Evolutionary conservation across 208 protist species (phyloP), one percentile per base, ranked within the genome.

Genomic region (Herpetomonas tarakana): DNA sequence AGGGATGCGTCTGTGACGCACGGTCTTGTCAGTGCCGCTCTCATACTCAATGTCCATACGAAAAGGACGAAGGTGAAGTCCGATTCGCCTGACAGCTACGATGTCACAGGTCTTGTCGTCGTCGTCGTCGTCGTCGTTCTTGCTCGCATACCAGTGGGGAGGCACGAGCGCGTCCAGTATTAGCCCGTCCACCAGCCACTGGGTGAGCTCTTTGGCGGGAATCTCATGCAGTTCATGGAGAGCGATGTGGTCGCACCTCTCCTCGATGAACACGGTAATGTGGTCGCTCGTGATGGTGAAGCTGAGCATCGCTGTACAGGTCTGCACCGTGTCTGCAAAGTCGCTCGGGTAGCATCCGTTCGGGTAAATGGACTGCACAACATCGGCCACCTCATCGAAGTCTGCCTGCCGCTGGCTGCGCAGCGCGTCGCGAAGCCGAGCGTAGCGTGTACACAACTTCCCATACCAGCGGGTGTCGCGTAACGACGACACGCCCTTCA

Each of bases 341-440:
- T 88, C 81, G 51, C 77, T 84, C 31, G 83, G 51, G 38, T 49
- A 65, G 58, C 88, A 92, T 0, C 86, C 88, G 1, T 63, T 56
- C 0, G 88, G 78, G 68, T 92, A 95, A 22, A 95, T 52, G 49
- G 70, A 74, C 14, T 55, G 52, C n/a, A 86, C 71, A 7, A 92
- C 28, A 4, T 79, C 83, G 18, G 52, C 35, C 3, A 70, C 63
- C 50, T 94, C 88, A 22, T 65, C 51, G 25, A 91, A 56, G 24
- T 69, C 62, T 12, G 22, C 30, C 9, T 35, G 0, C 44, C 83
- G 74, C 26, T 55, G 52, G 1, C 58, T 59, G 12, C 30, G 58
- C 27, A 88, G 6, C 0, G 38, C 39, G 9, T 56, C 21, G n/a
- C 74, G 58, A 39, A 88, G 11, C n/a, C 27, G 54, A 0, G 50